Evolutionary conservation across 2,329 filamentous ascomycete species (phyloP).

Genomic region (Pseudogymnoascus sp.): DNA sequence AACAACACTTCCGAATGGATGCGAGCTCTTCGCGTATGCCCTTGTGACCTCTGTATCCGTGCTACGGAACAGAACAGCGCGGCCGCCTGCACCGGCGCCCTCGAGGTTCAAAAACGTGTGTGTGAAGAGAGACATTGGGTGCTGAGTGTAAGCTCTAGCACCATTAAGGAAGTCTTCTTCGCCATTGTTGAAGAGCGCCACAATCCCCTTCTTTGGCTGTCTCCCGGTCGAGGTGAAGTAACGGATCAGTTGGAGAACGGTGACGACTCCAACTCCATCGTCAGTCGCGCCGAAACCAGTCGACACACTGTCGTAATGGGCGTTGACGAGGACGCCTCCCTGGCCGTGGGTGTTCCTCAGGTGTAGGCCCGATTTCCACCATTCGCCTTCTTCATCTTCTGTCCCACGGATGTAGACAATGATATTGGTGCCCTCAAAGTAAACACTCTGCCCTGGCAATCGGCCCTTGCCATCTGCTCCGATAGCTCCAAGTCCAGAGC

Average conservation of each 20-base stretch:
- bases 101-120: conserved; percentile 92
- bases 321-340: conserved; percentile 84
- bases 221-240: conserved; percentile 71
- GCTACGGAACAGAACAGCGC: conserved; percentile 78
- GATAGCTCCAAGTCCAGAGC: conserved; percentile 39
- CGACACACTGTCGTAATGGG: conserved; percentile 83
- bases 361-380: conserved; percentile 52
- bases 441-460: conserved; percentile 45
- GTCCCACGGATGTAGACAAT: conserved; percentile 83
- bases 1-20: conserved; percentile 79
- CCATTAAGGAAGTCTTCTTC: conserved; percentile 92
- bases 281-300: conserved; percentile 92
- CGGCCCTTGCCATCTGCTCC: conserved; percentile 27
- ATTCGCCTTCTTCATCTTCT: conserved; percentile 63
- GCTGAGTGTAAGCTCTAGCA: conserved; percentile 74
- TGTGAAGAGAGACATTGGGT: conserved; percentile 70
- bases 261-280: conserved; percentile 84
- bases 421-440: conserved; percentile 90
- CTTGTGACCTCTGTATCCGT: conserved; percentile 80
- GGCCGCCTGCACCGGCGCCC: conserved; percentile 84
- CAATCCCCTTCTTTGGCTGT: conserved; percentile 69
- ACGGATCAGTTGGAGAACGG: conserved; percentile 73
- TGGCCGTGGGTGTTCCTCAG: conserved; percentile 45
- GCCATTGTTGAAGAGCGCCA: conserved; percentile 86
- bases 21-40: conserved; percentile 61